A percentile compares a stretch with the other conserved stretches of the same genome.
phyloP scores from a whole-genome alignment of 2,329 filamentous ascomycete genomes.

The Beauveria sp. region DNA sequence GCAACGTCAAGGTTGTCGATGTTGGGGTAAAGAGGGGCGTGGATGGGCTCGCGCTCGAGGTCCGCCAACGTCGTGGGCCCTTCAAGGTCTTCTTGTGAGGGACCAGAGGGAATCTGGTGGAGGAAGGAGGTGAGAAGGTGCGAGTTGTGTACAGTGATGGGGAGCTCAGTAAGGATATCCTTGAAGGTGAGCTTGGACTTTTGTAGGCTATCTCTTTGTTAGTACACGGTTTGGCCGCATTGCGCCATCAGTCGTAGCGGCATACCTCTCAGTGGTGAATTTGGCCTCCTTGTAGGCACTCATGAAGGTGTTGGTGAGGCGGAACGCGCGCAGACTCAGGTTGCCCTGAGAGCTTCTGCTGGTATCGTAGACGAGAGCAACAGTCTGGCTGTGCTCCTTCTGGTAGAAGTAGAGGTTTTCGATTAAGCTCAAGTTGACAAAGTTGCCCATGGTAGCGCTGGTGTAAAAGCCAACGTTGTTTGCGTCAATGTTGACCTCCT shows the following conservation, averaged over 20 bases:
- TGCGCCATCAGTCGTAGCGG: not conserved
- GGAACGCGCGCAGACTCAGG: constrained; percentile 84
- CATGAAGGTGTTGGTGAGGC: constrained; percentile 82
- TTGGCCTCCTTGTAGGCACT: constrained; percentile 91
- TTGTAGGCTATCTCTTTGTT: constrained; percentile 58
- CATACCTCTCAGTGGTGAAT: constrained; percentile 92
- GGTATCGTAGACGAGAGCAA: constrained; percentile 90
- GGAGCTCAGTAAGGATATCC: constrained; percentile 87
- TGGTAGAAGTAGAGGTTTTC: constrained; percentile 99
- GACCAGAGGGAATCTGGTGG: constrained; percentile 74
- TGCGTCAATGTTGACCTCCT: constrained; percentile 96
- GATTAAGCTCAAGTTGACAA: constrained; percentile 88
- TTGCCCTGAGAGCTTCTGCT: constrained; percentile 90
- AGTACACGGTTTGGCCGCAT: not conserved
- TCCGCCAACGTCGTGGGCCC: constrained; percentile 74
- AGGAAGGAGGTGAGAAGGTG: constrained; percentile 93
- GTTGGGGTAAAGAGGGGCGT: constrained; percentile 71
- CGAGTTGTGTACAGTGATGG: constrained; percentile 88
- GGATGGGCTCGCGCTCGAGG: constrained; percentile 57
- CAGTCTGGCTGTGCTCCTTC: constrained; percentile 82
- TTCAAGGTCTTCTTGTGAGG: constrained; percentile 55
- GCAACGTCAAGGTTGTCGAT: constrained; percentile 84
- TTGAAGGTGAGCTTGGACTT: constrained; percentile 91
- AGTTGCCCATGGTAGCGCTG: constrained; percentile 97
- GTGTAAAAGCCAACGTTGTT: constrained; percentile 99